Base-by-base conservation (phyloP, 768 basidiomycete species). In the Suillus clintonianus region DNA sequence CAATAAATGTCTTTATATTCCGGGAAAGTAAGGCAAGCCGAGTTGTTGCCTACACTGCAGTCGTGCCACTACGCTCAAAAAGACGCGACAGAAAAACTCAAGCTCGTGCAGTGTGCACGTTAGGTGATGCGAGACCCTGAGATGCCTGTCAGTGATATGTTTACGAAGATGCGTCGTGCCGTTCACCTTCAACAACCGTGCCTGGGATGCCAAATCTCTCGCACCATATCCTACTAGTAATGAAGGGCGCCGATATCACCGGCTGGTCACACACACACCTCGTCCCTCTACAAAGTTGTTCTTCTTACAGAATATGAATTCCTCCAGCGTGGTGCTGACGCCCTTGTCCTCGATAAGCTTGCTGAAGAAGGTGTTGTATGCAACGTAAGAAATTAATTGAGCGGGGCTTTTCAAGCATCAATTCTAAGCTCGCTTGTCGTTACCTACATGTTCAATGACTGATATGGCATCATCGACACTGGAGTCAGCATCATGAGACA, bases 191-290 rank as follows among this genome's bases (percentile, higher is more conserved):
- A 5, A 82, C 83, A 1, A 87, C 68, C 70, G 89, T 78, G 1
- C 89, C 90, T 17, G 81, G 84, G 43, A 90, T 56, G 9, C 82
- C 81, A 63, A 91, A 90, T 71, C 27, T 91, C n/a, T 90, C 4
- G 79, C 64, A 0, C 89, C 89, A 66, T 85, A 83, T 3, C 87
- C 89, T 11, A 77, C 67, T 67, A 90, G 86, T 74, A 14, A 64
- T 30, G 61, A 86, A 78, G 19, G 86, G 83, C 59, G 74, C 77
- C 7, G 89, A 71, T 84, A 91, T 86, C 62, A 80, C 75, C 0
- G 85, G 85, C 32, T 83, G 80, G 3, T 62, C 5, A 0, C 5
- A 0, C 42, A 51, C 2, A 39, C 56, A 27, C 68, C 60, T 30
- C 60, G 63, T 36, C 65, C 69, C 17, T 67, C 9, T 45, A 48